These are phyloP conservation scores for Chalaropsis thielavioides DNA, from an alignment of 2,329 filamentous ascomycete genomes.

Conservation along the genomic window DNA sequence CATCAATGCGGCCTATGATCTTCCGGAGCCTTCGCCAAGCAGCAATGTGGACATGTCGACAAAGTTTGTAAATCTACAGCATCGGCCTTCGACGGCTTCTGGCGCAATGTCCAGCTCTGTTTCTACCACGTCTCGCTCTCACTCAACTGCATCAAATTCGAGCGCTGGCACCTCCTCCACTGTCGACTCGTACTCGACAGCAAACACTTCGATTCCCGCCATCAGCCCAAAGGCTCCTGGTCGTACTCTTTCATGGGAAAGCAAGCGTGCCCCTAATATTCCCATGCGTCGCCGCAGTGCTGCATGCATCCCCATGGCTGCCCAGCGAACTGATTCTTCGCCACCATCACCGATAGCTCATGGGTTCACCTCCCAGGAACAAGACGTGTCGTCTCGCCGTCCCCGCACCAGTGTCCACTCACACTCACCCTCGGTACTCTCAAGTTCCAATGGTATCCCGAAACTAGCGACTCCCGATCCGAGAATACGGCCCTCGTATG, in stretches of 20 bases:
- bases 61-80: background rate
- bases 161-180: conserved; percentile 8
- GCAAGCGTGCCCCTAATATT: background rate
- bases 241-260: conserved; percentile 1
- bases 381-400: background rate
- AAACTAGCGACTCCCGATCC: background rate
- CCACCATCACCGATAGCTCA: background rate
- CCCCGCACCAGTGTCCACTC: conserved; percentile 3
- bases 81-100: conserved; percentile 13
- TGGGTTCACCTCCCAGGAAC: background rate
- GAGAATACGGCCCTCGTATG: conserved; percentile 5
- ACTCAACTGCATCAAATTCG: conserved; percentile 16
- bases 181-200: conserved; percentile 13
- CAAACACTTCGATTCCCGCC: conserved; percentile 9
- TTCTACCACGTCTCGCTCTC: conserved; percentile 13
- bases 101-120: conserved; percentile 3
- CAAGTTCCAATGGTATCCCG: background rate
- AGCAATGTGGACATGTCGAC: background rate
- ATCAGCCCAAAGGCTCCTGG: background rate
- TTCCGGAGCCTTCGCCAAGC: background rate
- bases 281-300: conserved; percentile 5
- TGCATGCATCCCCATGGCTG: background rate
- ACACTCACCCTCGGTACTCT: background rate
- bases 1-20: background rate
- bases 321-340: background rate